phyloP scores from a whole-genome alignment of 352 stramenopile genomes.

The Thalassiosira livingstoniorum region DNA sequence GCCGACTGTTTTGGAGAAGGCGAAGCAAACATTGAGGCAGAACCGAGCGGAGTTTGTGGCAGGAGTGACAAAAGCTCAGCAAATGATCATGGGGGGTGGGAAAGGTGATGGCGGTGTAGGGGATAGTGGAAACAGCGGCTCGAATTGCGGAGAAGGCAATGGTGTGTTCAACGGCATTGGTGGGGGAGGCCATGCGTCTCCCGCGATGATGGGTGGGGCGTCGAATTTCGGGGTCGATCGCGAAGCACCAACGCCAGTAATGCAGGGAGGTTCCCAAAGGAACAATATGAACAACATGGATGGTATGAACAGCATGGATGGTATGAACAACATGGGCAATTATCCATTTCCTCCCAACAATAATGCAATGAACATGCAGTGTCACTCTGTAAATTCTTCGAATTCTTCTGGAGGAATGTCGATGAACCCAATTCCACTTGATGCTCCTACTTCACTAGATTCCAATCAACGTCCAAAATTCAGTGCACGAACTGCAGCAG shows the following conservation, averaged over 20 bases:
- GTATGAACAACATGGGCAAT: neutral
- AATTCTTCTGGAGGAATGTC: neutral
- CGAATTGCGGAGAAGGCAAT: no score
- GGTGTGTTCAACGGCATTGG: neutral
- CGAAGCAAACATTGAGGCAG: conserved; percentile 67
- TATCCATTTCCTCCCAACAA: neutral
- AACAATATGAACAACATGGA: neutral
- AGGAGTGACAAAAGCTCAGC: neutral
- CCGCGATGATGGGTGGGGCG: neutral
- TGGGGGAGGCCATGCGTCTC: neutral
- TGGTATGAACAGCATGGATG: neutral
- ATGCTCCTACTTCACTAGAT: conserved; percentile 7
- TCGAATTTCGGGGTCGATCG: neutral
- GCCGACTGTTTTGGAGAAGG: conserved; percentile 59
- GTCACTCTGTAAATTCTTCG: no score
- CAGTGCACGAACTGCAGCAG: neutral
- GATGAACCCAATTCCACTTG: conserved; percentile 18
- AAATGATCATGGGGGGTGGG: neutral
- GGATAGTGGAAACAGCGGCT: no score
- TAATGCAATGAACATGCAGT: no score
- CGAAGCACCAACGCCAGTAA: neutral
- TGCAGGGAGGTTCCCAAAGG: neutral
- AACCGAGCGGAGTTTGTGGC: conserved; percentile 42
- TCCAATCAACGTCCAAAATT: conserved; percentile 15
- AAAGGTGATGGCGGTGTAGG: neutral